Evolutionary conservation across 176 grass and related monocot species (phyloP).

Genomic region (Ensete ventricosum): DNA sequence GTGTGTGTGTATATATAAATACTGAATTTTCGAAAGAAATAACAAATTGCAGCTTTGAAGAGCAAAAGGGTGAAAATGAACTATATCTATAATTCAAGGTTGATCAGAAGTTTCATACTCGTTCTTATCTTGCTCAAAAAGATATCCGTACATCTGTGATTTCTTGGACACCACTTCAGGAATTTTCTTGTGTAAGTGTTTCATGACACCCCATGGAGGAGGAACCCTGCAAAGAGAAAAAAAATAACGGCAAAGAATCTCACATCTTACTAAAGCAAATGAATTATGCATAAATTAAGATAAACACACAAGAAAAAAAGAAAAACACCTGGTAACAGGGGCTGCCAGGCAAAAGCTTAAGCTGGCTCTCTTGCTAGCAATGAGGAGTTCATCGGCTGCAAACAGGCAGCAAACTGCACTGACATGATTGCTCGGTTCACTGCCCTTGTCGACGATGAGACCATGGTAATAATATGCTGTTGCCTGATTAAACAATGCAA

Average conservation of each 20-base stretch:
- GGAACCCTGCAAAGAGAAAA: slow-evolving; percentile 46
- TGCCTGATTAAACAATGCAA: slow-evolving; percentile 37
- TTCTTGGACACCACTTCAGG: slow-evolving; percentile 67
- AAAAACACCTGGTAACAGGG: slow-evolving; percentile 61
- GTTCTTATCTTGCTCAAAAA: slow-evolving; percentile 70
- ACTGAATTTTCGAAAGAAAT: too few species aligned
- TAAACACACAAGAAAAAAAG: not conserved
- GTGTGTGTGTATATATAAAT: too few species aligned
- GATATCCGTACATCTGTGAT: slow-evolving; percentile 64
- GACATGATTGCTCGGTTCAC: slow-evolving; percentile 53
- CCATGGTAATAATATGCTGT: slow-evolving; percentile 88
- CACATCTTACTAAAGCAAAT: not conserved
- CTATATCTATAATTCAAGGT: not conserved
- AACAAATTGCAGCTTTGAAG: not conserved
- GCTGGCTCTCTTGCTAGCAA: slow-evolving; percentile 71
- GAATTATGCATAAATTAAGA: not conserved
- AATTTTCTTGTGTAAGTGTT: slow-evolving; percentile 86
- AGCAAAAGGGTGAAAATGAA: not conserved
- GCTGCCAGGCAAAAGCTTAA: slow-evolving; percentile 84
- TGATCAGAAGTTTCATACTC: slow-evolving; percentile 26
- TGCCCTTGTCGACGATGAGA: slow-evolving; percentile 67
- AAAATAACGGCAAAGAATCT: slow-evolving; percentile 1
- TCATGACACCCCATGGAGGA: slow-evolving; percentile 86
- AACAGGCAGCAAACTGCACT: slow-evolving; percentile 75
- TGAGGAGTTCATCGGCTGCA: slow-evolving; percentile 63